Evolutionary conservation across 495 filamentous ascomycete genomes (phyloP).

Genomic region (Gamarada debralockiae): DNA sequence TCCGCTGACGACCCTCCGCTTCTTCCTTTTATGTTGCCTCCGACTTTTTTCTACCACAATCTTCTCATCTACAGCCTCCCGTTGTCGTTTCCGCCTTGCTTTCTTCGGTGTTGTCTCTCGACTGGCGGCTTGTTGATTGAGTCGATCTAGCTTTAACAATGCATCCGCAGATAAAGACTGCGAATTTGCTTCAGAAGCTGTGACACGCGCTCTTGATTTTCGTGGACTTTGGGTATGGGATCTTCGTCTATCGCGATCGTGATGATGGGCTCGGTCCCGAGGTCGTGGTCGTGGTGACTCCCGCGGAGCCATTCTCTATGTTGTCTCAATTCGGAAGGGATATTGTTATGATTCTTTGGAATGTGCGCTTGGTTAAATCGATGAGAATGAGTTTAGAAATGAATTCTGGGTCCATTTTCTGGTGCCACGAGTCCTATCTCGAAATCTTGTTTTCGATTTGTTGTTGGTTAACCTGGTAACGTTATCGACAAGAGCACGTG

Average conservation of each 20-base stretch:
- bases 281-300: constrained; percentile 19
- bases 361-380: no score
- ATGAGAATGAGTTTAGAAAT: no score
- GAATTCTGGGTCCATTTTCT: no score
- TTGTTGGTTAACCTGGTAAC: no score
- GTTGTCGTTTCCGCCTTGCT: constrained; percentile 26
- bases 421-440: no score
- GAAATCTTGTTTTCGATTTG: no score
- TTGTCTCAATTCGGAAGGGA: neutral
- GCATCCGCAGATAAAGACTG: constrained; percentile 50
- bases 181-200: constrained; percentile 29
- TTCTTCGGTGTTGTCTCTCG: constrained; percentile 26
- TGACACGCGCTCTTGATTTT: constrained; percentile 27
- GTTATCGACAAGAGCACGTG: no score
- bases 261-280: constrained; percentile 18
- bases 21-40: constrained; percentile 34
- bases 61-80: constrained; percentile 28
- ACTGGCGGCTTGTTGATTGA: constrained; percentile 38
- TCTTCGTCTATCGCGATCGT: constrained; percentile 6
- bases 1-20: constrained; percentile 62
- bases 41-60: constrained; percentile 21
- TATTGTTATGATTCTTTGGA: neutral
- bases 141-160: constrained; percentile 56
- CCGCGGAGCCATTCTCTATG: constrained; percentile 18
- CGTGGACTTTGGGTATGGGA: constrained; percentile 19